Evolutionary conservation across 228 moss, liverwort and hornwort species (phyloP).

Genomic region (Sphagnum fallax): DNA sequence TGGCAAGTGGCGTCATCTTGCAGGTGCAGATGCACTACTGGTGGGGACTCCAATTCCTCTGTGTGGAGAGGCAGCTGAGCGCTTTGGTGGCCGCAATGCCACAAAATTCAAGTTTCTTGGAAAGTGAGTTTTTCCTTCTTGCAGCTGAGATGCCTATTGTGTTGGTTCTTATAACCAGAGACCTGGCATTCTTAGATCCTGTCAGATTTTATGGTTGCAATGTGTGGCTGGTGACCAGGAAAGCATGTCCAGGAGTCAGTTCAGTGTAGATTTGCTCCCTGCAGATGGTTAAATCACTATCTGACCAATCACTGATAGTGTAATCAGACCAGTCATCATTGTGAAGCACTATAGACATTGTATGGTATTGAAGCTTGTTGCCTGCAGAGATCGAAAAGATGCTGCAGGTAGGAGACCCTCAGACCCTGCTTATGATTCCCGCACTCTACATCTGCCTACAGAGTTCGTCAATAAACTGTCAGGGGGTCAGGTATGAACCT

Average conservation of each 20-base stretch:
- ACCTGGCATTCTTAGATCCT: neutral
- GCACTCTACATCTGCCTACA: constrained; percentile 62
- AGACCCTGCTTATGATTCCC: constrained; percentile 68
- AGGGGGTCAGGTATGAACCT: constrained; percentile 67
- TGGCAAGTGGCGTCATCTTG: too few species aligned
- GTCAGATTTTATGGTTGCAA: neutral
- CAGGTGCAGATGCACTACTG: too few species aligned
- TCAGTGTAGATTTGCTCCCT: too few species aligned
- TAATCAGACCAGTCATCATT: too few species aligned
- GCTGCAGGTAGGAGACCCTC: constrained; percentile 64
- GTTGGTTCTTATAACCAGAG: neutral
- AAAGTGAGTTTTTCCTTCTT: constrained; percentile 40
- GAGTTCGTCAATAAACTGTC: constrained; percentile 74
- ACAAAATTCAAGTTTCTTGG: constrained; percentile 95
- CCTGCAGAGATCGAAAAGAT: constrained; percentile 69
- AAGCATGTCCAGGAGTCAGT: too few species aligned
- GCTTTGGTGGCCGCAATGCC: constrained; percentile 69
- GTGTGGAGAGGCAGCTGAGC: constrained; percentile 67
- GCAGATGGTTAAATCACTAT: too few species aligned
- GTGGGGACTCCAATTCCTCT: constrained; percentile 50
- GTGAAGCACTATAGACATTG: too few species aligned
- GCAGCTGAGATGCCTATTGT: neutral
- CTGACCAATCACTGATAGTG: too few species aligned
- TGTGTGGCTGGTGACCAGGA: too few species aligned
- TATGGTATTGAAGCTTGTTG: neutral